Evolutionary conservation across 1,284 basidiomycete genomes (phyloP), one percentile per base, ranked within the genome.

Genomic region (Ceratobasidium papillatum): DNA sequence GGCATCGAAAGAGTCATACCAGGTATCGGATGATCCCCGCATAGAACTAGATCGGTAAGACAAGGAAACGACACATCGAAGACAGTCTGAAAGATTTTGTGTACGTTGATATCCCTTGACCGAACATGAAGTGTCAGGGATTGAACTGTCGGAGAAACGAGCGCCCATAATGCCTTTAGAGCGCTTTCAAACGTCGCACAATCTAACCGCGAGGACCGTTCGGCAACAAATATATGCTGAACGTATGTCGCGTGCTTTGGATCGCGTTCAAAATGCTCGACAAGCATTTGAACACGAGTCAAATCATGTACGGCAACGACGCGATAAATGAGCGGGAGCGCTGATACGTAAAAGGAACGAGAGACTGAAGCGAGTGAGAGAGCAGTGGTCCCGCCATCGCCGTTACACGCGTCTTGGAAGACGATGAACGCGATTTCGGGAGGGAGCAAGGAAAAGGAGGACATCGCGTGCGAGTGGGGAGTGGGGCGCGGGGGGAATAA

Each of bases 301-400:
- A 49, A 22, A 36, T 54, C 32, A 34, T 71, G 54, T 22, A 61
- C 41, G 14, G 68, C 68, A 22, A 71, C 14, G 2, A 61, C 56
- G 22, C 54, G 68, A 49, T 71, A 71, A 27, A 71, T n/a, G 17
- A 71, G 43, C 32, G 68, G 68, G 27, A 59, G 54, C 27, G 68
- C 56, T 22, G 41, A 51, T 14, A 17, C 38, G 54, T 47, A 43
- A 32, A 71, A 71, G 38, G 56, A 47, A 22, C 68, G 68, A n/a
- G 41, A 71, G 49, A 61, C 54, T 49, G 45, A 61, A 47, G 68
- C 54, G 12, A 71, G 56, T 2, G 68, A 71, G n/a, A 38, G 68
- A n/a, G 68, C 68, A 4, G 68, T 71, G 22, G 68, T 43, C 19
- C 68, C 68, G n/a, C 61, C 68, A 22, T 71, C 66, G 36, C 58